These are phyloP conservation scores for Galerina marginata DNA, from an alignment of 768 basidiomycete genomes.

Conservation along the genomic window DNA sequence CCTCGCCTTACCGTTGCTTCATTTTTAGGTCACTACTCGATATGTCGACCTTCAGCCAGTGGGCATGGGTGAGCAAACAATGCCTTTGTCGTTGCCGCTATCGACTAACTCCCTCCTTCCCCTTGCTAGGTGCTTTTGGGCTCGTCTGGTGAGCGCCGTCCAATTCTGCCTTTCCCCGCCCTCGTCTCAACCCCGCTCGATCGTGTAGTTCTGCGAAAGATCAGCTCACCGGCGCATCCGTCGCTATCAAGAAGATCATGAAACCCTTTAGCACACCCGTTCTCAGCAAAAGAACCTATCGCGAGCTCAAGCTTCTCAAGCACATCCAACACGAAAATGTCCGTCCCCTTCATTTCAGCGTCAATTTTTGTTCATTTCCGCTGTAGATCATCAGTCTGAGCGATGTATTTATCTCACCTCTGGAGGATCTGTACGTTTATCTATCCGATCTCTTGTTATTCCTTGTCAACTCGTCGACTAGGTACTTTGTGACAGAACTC, in stretches of 20 bases:
- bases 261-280: slow-evolving; percentile 99
- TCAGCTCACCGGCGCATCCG: slow-evolving; percentile 90
- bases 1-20: slow-evolving; percentile 19
- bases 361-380: background rate
- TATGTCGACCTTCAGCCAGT: slow-evolving; percentile 99
- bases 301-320: slow-evolving; percentile 97
- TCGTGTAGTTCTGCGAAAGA: slow-evolving; percentile 84
- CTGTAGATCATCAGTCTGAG: slow-evolving; percentile 94
- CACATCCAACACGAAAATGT: slow-evolving; percentile 99
- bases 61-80: slow-evolving; percentile 84
- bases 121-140: slow-evolving; percentile 83
- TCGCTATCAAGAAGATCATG: slow-evolving; percentile 99
- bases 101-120: slow-evolving; percentile 7
- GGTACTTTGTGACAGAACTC: slow-evolving; percentile 99
- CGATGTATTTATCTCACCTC: slow-evolving; percentile 99
- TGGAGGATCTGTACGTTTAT: slow-evolving; percentile 87
- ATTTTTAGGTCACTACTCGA: slow-evolving; percentile 86
- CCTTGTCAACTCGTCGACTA: slow-evolving; percentile 35
- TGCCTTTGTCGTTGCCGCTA: background rate
- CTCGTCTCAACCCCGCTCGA: slow-evolving; percentile 6
- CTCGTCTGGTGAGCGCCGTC: slow-evolving; percentile 82
- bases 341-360: slow-evolving; percentile 28
- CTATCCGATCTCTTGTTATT: background rate
- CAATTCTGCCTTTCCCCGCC: background rate
- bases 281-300: slow-evolving; percentile 95